phyloP scores from a whole-genome alignment of 148 eudicot species.

The Silene uniflora region DNA sequence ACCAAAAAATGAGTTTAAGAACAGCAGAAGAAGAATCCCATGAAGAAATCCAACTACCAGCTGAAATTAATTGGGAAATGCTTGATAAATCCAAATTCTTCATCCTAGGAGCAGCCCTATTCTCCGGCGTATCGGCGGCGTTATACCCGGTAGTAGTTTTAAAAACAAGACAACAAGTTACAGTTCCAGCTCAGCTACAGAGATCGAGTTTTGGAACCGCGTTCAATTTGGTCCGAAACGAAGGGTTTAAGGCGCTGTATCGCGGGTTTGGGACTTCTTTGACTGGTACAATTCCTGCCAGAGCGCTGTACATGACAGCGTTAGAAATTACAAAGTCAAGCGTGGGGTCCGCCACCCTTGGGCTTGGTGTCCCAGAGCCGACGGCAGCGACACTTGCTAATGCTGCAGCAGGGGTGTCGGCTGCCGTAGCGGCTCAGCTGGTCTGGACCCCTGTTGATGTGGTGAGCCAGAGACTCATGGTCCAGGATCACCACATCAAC shows the following conservation, averaged over 20 bases:
- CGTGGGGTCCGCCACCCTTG: constrained; percentile 51
- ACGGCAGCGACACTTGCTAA: constrained; percentile 63
- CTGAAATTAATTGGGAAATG: constrained; percentile 91
- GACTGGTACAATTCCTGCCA: constrained; percentile 79
- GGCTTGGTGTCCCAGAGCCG: constrained; percentile 53
- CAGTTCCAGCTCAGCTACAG: constrained; percentile 22
- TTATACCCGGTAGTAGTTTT: constrained; percentile 76
- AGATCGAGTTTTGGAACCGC: constrained; percentile 43
- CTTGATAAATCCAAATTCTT: constrained; percentile 83
- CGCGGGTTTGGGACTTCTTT: constrained; percentile 83
- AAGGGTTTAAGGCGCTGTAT: constrained; percentile 62
- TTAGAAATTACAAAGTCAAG: constrained; percentile 78
- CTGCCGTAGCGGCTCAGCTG: constrained; percentile 85
- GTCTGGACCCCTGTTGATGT: constrained; percentile 98
- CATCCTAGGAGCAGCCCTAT: constrained; percentile 74
- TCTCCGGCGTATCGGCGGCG: constrained; percentile 74
- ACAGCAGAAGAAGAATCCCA: constrained; percentile 62
- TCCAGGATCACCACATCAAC: constrained; percentile 33
- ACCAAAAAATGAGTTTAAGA: constrained; percentile 62
- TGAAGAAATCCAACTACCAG: constrained; percentile 65
- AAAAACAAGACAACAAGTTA: constrained; percentile 84
- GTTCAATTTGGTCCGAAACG: constrained; percentile 31
- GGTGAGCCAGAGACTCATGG: constrained; percentile 84
- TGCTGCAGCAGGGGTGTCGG: constrained; percentile 74
- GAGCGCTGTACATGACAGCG: constrained; percentile 82